Evolutionary conservation across 805 yeast species (phyloP), one percentile per base, ranked within the genome.

Genomic region (Kurtzmaniella cleridarum): DNA sequence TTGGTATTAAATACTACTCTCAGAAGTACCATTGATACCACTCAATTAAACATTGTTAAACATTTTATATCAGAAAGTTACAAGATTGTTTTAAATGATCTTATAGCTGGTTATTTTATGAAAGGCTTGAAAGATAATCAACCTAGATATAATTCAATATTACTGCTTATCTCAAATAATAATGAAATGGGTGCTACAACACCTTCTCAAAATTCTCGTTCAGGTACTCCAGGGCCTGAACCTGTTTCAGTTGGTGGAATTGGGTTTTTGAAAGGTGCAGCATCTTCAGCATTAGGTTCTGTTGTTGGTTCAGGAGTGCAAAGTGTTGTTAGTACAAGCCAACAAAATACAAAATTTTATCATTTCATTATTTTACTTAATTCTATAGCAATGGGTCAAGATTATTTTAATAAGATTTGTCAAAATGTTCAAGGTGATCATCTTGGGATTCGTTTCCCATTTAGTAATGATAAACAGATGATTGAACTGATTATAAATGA

Each of bases 321-420:
- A 2, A 47, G 46, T 17, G 54, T 47, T 5, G 51, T 53, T 6
- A 44, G 46, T 34, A 32, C 56, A 2, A 39, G 46, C 14, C 34
- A 67, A 64, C 41, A 59, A n/a, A 36, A 62, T 35, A 62, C 71
- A 3, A 71, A 76, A 41, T 57, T 85, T 12, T 71, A 77, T 26
- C 76, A 75, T 12, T 89, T 78, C 53, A 62, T 88, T 30, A 64
- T 85, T 1, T 76, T 82, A 42, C 64, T 89, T 42, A 90, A 91
- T 59, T 81, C 95, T 1, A 66, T 89, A 3, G 78, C 82, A 9
- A 62, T 81, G 32, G 79, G 84, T 17, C 71, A 75, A 16, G 69
- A 65, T 6, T 84, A 86, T 51, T 66, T 84, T 27, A 56, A 61
- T 10, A 77, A 75, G 41, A 59, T 86, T 29, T 47, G 79, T 8